Evolutionary conservation across 108 stramenopile genomes (phyloP), one percentile per base, ranked within the genome.

Genomic region (Craspedostauros australis): DNA sequence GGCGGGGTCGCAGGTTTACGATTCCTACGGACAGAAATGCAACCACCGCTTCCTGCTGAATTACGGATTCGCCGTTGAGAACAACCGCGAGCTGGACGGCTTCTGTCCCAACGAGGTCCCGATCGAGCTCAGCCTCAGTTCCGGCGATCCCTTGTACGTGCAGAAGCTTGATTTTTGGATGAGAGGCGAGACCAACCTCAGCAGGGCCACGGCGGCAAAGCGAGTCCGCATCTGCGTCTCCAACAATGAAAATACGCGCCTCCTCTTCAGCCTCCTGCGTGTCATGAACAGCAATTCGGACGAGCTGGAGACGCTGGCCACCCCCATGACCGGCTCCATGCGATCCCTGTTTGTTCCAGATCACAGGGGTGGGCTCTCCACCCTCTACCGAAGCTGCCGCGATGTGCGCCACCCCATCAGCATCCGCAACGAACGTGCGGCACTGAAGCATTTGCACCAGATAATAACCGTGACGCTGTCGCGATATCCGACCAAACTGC

Each of bases 21-120:
- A 99, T 57, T 86, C 82, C 32, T 99, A 99, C 60, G 99, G 99
- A 14, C 97, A 98, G 70, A 99, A 99, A 72, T 99, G 99, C 84
- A 99, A 99, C 62, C 95, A 96, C 68, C 82, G 98, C 0, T 99
- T 99, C 62, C 77, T 99, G 23, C 71, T 99, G 21, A 98, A 99
- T 77, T 99, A 99, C 71, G 99, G 99, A 22, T 99, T 99, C 72
- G 88, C 96, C 25, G 95, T 98, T 6, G 99, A 98, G 73, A 72
- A 86, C 55, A 99, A 99, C 66, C 73, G 73, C 19, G 99, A 98
- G 57, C 53, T 87, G 19, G 97, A 98, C 66, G 96, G 96, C 2
- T 96, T 91, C 65, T 97, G 97, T 79, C 99, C 96, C 9, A 98
- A 99, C 75, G 99, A 99, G 76, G 94, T 97, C 15, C 77, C 79